Evolutionary conservation across 2,329 filamentous ascomycete species (phyloP).

Genomic region (Penicillium expansum): DNA sequence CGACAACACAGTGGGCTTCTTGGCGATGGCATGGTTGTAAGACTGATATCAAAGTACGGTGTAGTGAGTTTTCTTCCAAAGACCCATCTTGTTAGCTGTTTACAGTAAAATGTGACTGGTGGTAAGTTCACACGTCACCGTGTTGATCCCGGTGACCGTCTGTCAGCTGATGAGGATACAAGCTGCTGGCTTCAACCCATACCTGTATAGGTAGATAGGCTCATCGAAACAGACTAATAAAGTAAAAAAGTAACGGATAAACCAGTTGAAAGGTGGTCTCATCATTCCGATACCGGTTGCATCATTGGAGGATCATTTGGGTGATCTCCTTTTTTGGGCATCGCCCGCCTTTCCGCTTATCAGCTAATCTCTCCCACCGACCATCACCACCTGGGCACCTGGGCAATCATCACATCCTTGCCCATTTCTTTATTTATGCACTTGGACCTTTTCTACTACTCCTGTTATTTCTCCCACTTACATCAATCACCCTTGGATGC

Average conservation of each 20-base stretch:
- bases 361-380: conserved; percentile 8
- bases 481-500: not conserved
- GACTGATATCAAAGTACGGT: not conserved
- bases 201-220: not conserved
- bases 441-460: not conserved
- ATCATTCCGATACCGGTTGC: conserved; percentile 8
- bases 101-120: not conserved
- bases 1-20: not conserved
- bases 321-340: not conserved
- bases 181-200: not conserved
- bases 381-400: not conserved
- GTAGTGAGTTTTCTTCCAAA: not conserved
- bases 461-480: not conserved
- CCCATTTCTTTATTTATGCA: not conserved
- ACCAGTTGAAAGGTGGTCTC: not conserved
- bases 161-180: conserved; percentile 6
- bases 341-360: conserved; percentile 2
- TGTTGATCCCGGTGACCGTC: conserved; percentile 39
- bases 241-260: not conserved
- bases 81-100: too few species aligned
- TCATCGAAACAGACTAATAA: not conserved
- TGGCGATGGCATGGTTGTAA: not conserved
- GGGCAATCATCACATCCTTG: not conserved
- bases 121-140: conserved; percentile 8
- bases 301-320: conserved; percentile 23